Evolutionary conservation across 2,329 filamentous ascomycete genomes (phyloP).

Genomic region (Fusarium sp.): DNA sequence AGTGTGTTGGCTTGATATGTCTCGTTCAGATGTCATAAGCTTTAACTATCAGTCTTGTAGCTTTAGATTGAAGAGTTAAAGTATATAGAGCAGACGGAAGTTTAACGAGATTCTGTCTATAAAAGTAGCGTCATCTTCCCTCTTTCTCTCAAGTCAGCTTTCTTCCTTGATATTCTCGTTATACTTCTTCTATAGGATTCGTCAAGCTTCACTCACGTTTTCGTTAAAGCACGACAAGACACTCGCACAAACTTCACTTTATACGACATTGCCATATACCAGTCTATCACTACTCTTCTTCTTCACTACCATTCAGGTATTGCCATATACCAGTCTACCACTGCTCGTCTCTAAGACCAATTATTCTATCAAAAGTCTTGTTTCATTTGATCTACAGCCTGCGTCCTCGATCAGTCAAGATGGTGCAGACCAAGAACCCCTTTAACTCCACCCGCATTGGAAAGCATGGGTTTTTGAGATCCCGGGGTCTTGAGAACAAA

Average conservation of each 20-base stretch:
- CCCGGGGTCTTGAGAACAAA: too few species aligned
- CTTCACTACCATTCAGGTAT: neutral
- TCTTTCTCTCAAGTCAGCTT: neutral
- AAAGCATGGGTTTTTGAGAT: neutral
- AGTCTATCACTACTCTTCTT: neutral
- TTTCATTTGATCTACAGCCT: neutral
- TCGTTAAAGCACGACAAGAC: neutral
- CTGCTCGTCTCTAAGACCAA: neutral
- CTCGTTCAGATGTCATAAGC: neutral
- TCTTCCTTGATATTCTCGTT: neutral
- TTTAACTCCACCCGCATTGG: neutral
- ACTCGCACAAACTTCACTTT: neutral
- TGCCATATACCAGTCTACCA: neutral
- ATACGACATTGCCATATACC: neutral
- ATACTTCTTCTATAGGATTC: neutral
- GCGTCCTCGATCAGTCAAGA: neutral
- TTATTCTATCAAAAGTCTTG: too few species aligned
- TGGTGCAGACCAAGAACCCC: neutral
- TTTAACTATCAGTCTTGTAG: neutral
- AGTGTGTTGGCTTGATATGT: neutral
- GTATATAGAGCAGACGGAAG: neutral
- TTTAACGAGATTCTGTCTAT: neutral
- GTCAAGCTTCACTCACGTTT: neutral
- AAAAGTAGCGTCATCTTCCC: neutral
- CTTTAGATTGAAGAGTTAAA: neutral